Conservation (phyloP, 768 basidiomycete species). For the Sistotremastrum niveocremeum region DNA sequence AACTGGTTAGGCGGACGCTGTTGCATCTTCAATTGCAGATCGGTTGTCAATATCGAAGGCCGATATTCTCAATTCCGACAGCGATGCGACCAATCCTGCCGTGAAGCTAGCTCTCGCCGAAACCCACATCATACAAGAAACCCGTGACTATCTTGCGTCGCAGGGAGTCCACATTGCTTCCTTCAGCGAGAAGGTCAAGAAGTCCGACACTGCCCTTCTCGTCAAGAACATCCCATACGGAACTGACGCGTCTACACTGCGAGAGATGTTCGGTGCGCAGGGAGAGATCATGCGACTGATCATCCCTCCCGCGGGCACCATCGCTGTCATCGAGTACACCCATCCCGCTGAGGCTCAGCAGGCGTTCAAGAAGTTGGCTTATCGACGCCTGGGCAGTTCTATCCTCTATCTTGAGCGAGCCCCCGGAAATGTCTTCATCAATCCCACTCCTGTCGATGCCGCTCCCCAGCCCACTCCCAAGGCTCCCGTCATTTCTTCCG, state of each 20-base stretch:
- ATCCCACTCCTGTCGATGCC: constrained; percentile 13
- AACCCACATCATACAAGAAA: constrained; percentile 91
- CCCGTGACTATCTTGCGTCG: constrained; percentile 76
- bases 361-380: constrained; percentile 74
- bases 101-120: constrained; percentile 95
- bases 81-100: constrained; percentile 36
- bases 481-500: constrained; percentile 8
- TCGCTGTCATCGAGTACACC: constrained; percentile 84
- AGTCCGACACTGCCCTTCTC: constrained; percentile 70
- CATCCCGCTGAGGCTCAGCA: constrained; percentile 52
- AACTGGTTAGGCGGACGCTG: constrained; percentile 72
- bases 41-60: constrained; percentile 80
- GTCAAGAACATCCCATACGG: constrained; percentile 97
- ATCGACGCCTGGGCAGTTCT: constrained; percentile 78
- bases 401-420: constrained; percentile 90
- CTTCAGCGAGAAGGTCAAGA: constrained; percentile 31
- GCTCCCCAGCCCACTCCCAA: constrained; percentile 9
- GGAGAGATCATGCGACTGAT: constrained; percentile 60
- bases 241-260: constrained; percentile 62
- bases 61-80: constrained; percentile 70
- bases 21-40: constrained; percentile 78
- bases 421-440: constrained; percentile 68
- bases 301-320: constrained; percentile 84
- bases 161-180: constrained; percentile 54
- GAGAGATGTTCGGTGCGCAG: constrained; percentile 63